These are phyloP conservation scores for Scedosporium minutisporum DNA, from an alignment of 2,329 filamentous ascomycete species.

Conservation along the genomic window DNA sequence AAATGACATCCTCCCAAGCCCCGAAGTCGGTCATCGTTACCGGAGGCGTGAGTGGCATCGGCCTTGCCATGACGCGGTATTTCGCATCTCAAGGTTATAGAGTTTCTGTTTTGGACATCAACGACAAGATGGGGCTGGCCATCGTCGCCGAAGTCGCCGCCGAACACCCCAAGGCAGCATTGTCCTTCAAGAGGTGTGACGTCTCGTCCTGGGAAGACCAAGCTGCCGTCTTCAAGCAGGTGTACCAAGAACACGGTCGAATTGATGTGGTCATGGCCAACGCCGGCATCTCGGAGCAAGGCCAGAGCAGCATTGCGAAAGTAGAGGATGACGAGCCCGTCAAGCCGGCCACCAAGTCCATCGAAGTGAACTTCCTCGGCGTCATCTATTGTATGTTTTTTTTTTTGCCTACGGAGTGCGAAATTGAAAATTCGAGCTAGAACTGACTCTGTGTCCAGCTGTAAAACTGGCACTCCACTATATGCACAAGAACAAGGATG, in stretches of 20 bases:
- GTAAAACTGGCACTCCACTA: conserved; percentile 40
- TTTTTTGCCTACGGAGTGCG: neutral
- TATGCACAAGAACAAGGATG: conserved; percentile 31
- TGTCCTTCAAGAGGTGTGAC: conserved; percentile 24
- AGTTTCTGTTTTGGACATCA: conserved; percentile 24
- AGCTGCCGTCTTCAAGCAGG: conserved; percentile 17
- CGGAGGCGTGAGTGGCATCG: conserved; percentile 15
- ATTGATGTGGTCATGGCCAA: conserved; percentile 40
- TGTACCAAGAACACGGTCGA: conserved; percentile 14
- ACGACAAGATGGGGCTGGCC: conserved; percentile 15
- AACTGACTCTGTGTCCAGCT: conserved; percentile 19
- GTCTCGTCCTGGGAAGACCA: conserved; percentile 26
- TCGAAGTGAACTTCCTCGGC: conserved; percentile 29
- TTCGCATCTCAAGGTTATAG: conserved; percentile 23
- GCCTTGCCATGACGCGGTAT: conserved; percentile 18
- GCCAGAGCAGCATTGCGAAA: conserved; percentile 16
- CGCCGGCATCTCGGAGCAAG: conserved; percentile 36
- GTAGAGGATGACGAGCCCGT: conserved; percentile 19
- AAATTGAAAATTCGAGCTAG: neutral
- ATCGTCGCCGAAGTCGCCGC: conserved; percentile 16
- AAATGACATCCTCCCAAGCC: conserved; percentile 1
- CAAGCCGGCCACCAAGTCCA: conserved; percentile 23
- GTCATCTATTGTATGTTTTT: conserved; percentile 31
- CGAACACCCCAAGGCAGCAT: conserved; percentile 15
- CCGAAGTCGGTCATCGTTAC: conserved; percentile 11